Evolutionary conservation across 345 rosid genomes (phyloP), one percentile per base, ranked within the genome.

Genomic region (Moringa oleifera): DNA sequence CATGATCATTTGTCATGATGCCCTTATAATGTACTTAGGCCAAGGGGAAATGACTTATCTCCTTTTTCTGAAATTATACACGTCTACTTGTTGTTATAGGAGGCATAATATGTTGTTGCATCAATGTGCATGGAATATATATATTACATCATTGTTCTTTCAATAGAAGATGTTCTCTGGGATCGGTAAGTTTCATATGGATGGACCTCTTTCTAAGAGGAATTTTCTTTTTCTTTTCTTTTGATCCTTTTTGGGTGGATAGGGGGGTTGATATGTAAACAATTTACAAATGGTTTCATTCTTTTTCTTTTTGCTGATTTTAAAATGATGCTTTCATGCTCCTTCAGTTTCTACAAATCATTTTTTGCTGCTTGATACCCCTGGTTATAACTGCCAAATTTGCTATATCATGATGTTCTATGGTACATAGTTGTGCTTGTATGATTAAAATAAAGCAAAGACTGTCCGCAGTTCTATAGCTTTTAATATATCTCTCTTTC

Each of bases 401-500:
- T 41, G 2, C 47, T 41, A 5, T 41, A 41, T 41, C 47, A 7
- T 41, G 47, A 41, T 41, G 47, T 41, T 63, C 25, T 52, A 52
- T 52, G 22, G 47, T 1, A 41, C 47, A 41, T 41, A 41, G 47
- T 41, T 41, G 12, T 41, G 1, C 6, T 41, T 41, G 12, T 15
- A 41, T 1, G 12, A 11, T 41, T 41, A 41, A 41, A 41, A 15
- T 28, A 41, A 11, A 41, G 12, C 12, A 16, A 15, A 41, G 47
- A 41, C 1, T 41, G 47, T 41, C 17, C 47, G 12, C 12, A 9
- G 17, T 41, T 15, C 17, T 41, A 7, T 9, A 16, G 47, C 47
- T 68, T 67, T 65, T 70, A 62, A 70, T 46, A 23, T 6, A 45
- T 63, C 46, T 65, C 63, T 57, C 2, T 67, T 24, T 64, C 73